These are phyloP conservation scores for Suillus placidus DNA, from an alignment of 768 basidiomycete species.

Conservation along the genomic window DNA sequence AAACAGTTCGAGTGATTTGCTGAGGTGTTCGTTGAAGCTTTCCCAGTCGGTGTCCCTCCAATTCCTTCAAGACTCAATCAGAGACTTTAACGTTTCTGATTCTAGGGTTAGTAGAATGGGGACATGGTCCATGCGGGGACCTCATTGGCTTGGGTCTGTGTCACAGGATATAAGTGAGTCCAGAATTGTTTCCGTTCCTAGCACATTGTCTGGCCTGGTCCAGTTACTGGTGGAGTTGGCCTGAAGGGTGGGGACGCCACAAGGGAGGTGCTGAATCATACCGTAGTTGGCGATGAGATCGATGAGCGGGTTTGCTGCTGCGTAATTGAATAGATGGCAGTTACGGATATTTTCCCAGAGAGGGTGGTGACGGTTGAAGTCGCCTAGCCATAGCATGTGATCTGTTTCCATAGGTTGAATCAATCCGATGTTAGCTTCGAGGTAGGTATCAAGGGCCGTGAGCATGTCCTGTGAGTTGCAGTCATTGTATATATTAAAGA, in stretches of 20 bases:
- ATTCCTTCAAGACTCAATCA: background rate
- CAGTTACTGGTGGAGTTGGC: constrained; percentile 5
- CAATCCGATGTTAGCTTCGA: too few species aligned
- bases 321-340: constrained; percentile 18
- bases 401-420: too few species aligned
- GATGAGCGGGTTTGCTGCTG: background rate
- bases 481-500: too few species aligned
- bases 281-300: constrained; percentile 11
- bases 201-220: constrained; percentile 16
- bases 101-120: background rate
- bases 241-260: constrained; percentile 2
- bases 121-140: background rate
- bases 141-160: background rate
- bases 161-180: background rate
- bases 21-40: background rate
- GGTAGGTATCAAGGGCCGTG: too few species aligned
- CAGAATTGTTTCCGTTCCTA: background rate
- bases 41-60: constrained; percentile 7
- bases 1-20: background rate
- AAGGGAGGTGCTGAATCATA: constrained; percentile 9
- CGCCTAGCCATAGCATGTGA: too few species aligned
- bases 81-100: accelerated
- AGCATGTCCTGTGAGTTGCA: too few species aligned
- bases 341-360: constrained; percentile 28
- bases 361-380: constrained; percentile 25